Base-by-base conservation (phyloP, 2,329 filamentous ascomycete genomes). In the Apiospora sp. region DNA sequence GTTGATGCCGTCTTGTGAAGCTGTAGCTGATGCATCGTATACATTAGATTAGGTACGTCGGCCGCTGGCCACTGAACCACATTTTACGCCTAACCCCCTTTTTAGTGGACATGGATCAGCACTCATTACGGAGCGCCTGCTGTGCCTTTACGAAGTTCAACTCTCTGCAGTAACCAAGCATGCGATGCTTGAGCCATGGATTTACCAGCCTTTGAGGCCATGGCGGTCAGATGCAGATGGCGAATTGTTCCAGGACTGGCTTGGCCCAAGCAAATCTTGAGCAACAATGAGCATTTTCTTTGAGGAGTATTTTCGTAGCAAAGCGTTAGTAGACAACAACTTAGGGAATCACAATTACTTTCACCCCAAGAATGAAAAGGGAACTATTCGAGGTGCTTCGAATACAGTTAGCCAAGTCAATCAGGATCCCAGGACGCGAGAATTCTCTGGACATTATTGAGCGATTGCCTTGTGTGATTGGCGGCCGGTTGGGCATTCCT, bases 211-310 rank as follows among this genome's bases (percentile, higher is more conserved):
- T 22, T 10, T 22, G 2, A 37, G 19, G 8, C 16, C 54, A 13
- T 37, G 19, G 54, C 30, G 19, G 16, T 34, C 30, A 34, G 30
- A 61, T 37, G n/a, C 54, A 3, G 46, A 49, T 16, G 54, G 16
- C 30, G n/a, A n/a, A 19, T 37, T 4, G 30, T 13, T n/a, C 3
- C 34, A 34, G 27, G 19, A 10, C 34, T 13, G 34, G 22, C 3
- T 64, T 64, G 30, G 30, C 19, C n/a, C 22, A 64, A 4, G 22
- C 19, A 24, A 34, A 5, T 6, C 5, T n/a, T 64, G 58, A 64
- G 58, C 58, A 37, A 64, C 34, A 64, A 64, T 64, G 58, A 64
- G 58, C 34, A 41, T 41, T 41, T 64, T 64, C 30, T n/a, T 41
- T 64, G 19, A n/a, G 4, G 30, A n/a, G 8, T 41, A 41, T 10